A percentile compares a stretch with the other conserved stretches of the same genome.
These are phyloP conservation scores for Thinopyrum elongatum DNA, from an alignment of 176 grass and related monocot species.

Conservation along the genomic window DNA sequence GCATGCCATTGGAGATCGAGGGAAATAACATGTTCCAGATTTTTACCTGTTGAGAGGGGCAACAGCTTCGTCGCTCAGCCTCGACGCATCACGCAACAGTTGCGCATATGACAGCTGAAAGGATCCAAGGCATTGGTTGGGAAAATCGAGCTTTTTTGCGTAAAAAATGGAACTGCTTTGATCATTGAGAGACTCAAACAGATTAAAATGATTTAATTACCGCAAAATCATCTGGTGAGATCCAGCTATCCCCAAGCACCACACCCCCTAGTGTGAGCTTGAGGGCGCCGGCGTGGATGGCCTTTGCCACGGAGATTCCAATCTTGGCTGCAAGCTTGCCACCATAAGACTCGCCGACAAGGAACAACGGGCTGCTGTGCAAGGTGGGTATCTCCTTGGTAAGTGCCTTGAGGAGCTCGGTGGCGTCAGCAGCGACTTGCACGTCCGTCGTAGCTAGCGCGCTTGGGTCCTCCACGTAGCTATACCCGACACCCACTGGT, in stretches of 20 bases:
- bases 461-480: constrained; percentile 45
- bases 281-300: constrained; percentile 43
- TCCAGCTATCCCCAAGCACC: constrained; percentile 74
- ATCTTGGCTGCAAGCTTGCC: constrained; percentile 76
- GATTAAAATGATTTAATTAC: not conserved
- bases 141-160: not conserved
- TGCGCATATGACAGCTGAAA: constrained; percentile 63
- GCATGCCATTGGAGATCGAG: not conserved
- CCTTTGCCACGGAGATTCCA: constrained; percentile 45
- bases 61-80: constrained; percentile 55
- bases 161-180: not conserved
- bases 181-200: not conserved
- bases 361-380: constrained; percentile 64
- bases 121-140: not conserved
- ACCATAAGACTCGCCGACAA: constrained; percentile 80
- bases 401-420: constrained; percentile 51
- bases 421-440: constrained; percentile 53
- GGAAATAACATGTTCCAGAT: not conserved
- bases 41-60: constrained; percentile 53
- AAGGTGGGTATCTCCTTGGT: constrained; percentile 25
- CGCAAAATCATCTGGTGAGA: constrained; percentile 72
- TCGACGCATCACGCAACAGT: constrained; percentile 61
- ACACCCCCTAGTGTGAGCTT: constrained; percentile 73
- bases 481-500: constrained; percentile 78
- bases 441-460: constrained; percentile 61